phyloP scores from a whole-genome alignment of 1,139 yeast species.

The Protomyces macrosporus region DNA sequence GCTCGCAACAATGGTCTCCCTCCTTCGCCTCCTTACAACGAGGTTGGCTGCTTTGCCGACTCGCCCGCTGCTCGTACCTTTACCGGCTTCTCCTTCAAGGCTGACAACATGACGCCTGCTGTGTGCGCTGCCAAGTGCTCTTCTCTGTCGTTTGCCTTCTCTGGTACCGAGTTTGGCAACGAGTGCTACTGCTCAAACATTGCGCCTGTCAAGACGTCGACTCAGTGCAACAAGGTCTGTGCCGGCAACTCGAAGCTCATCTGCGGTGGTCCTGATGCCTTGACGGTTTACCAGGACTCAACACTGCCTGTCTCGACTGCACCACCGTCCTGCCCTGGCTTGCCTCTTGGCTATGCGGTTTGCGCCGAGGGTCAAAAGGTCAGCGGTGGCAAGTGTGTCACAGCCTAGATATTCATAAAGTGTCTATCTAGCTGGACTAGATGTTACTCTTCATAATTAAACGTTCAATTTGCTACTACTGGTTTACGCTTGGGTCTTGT shows the following conservation, averaged over 20 bases:
- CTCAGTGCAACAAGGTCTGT: slow-evolving; percentile 11
- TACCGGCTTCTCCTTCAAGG: slow-evolving; percentile 7
- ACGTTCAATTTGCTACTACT: no score
- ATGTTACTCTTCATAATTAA: no score
- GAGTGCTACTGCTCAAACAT: slow-evolving; percentile 15
- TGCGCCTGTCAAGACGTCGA: slow-evolving; percentile 1
- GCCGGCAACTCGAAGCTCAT: slow-evolving; percentile 9
- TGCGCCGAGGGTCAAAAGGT: background rate
- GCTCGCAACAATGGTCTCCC: background rate
- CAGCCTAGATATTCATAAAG: background rate
- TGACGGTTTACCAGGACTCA: background rate
- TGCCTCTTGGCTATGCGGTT: background rate
- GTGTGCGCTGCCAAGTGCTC: slow-evolving; percentile 12
- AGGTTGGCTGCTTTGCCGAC: slow-evolving; percentile 11
- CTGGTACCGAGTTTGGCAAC: slow-evolving; percentile 19
- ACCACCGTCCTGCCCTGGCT: background rate
- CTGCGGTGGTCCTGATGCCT: slow-evolving; percentile 10
- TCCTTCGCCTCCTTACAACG: background rate
- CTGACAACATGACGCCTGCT: slow-evolving; percentile 8
- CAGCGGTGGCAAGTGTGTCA: background rate
- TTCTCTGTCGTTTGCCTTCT: background rate
- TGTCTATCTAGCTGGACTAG: no score
- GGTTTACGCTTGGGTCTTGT: no score
- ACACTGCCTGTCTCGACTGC: background rate
- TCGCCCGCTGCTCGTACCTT: background rate